phyloP scores from a whole-genome alignment of 2,329 filamentous ascomycete genomes.

The Phialophora macrospora region DNA sequence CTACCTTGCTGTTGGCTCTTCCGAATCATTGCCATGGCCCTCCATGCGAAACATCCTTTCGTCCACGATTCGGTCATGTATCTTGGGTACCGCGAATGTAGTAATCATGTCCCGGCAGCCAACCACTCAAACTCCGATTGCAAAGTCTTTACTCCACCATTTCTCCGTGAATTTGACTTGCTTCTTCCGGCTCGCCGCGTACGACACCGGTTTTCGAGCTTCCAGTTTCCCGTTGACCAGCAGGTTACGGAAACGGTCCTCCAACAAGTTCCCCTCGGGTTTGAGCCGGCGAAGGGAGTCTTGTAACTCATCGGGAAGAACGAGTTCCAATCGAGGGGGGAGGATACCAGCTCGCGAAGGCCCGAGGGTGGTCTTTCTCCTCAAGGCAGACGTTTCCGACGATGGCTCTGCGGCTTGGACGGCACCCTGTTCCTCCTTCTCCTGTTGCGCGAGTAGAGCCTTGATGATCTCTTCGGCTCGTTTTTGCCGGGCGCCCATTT shows the following conservation, averaged over 20 bases:
- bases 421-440: conserved; percentile 63
- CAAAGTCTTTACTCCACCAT: conserved; percentile 96
- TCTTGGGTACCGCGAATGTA: neutral
- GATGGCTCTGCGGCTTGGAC: conserved; percentile 16
- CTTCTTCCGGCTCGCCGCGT: conserved; percentile 74
- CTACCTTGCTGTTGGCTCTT: neutral
- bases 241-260: conserved; percentile 88
- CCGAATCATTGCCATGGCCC: neutral
- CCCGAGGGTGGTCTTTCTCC: conserved; percentile 30
- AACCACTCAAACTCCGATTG: neutral
- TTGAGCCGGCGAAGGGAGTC: conserved; percentile 80
- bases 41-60: neutral
- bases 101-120: neutral
- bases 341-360: conserved; percentile 57
- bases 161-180: conserved; percentile 88
- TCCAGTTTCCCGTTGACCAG: conserved; percentile 89
- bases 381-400: conserved; percentile 5
- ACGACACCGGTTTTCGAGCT: conserved; percentile 74
- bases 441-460: conserved; percentile 22
- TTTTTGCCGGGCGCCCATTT: conserved; percentile 72
- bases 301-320: conserved; percentile 81
- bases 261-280: conserved; percentile 93
- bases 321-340: conserved; percentile 77
- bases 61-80: neutral
- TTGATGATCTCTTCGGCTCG: conserved; percentile 68